A percentile compares a stretch with the other conserved stretches of the same genome.
These are phyloP conservation scores for Pseudocercospora eumusae DNA, from an alignment of 2,329 filamentous ascomycete genomes.

Conservation along the genomic window DNA sequence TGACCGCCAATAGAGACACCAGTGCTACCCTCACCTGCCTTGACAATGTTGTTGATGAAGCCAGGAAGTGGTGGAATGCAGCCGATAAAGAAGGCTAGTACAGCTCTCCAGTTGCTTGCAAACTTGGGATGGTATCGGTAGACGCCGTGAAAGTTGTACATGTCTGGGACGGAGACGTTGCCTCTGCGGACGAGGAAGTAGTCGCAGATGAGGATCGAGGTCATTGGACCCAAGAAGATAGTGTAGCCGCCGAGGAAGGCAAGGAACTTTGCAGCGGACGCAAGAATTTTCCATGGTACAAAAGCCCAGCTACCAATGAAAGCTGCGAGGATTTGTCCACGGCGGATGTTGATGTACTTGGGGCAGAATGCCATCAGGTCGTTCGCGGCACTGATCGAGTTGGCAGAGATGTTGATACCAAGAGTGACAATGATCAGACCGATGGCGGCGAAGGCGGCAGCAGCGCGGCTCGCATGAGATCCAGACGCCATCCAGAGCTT, in stretches of 20 bases:
- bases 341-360: slow-evolving; percentile 51
- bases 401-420: slow-evolving; percentile 56
- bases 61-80: slow-evolving; percentile 60
- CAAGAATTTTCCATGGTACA: slow-evolving; percentile 44
- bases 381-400: slow-evolving; percentile 56
- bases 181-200: slow-evolving; percentile 57
- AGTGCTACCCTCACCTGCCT: slow-evolving; percentile 41
- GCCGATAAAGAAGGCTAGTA: slow-evolving; percentile 58
- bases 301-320: slow-evolving; percentile 43
- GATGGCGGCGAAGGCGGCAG: slow-evolving; percentile 35
- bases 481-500: slow-evolving; percentile 35
- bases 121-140: slow-evolving; percentile 52
- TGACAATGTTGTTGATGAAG: slow-evolving; percentile 49
- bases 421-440: slow-evolving; percentile 55
- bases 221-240: slow-evolving; percentile 65
- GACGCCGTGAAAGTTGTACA: slow-evolving; percentile 53
- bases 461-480: slow-evolving; percentile 31
- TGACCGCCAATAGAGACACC: slow-evolving; percentile 47
- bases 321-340: slow-evolving; percentile 41
- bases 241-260: slow-evolving; percentile 63
- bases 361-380: slow-evolving; percentile 56
- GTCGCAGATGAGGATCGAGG: slow-evolving; percentile 60
- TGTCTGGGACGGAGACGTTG: slow-evolving; percentile 54
- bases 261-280: slow-evolving; percentile 41
- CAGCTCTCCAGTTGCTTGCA: slow-evolving; percentile 61